Base-by-base conservation (phyloP, 1,284 basidiomycete genomes). In the Athelia sp. region DNA sequence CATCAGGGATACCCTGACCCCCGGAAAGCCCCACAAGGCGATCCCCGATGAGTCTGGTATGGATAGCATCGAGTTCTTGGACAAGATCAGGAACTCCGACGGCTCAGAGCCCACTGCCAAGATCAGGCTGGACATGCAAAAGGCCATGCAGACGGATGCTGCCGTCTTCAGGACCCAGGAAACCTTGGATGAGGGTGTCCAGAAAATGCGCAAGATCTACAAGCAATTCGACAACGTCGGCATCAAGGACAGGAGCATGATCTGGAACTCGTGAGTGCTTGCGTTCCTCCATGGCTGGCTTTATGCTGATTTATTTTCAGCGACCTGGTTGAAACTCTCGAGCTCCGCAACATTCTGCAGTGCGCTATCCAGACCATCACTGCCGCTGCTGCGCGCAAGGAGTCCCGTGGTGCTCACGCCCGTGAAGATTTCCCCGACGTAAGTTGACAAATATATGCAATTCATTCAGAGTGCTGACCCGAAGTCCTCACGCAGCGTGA, bases 191-290 rank as follows among this genome's bases (percentile, higher is more conserved):
- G 86, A 96, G 62, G 97, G 97, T 74, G 92, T 97, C 38, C 60
- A 79, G 67, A 94, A 93, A 74, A 79, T 99, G 65, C 79, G 79
- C 55, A 75, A 82, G 50, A 93, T 98, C 57, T 95, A 92, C 77
- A 82, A 87, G 62, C 89, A 80, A 65, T 99, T 86, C 72, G 80
- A 89, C 58, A 81, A 97, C 47, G 88, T 99, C 58, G 90, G 93
- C 54, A 90, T 98, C 74, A 96, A 96, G 77, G 97, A 99, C 72
- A 82, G 96, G 64, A 93, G 90, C 67, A 91, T 98, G 93, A 97
- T 99, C 72, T 98, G 96, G 97, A 97, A 97, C 74, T 90, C 91
- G 91, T 94, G 55, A 46, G 73, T 65, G 17, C 36, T 43, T n/a
- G n/a, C n/a, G 42, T 47, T 31, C n/a, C n/a, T n/a, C n/a, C n/a